phyloP scores from a whole-genome alignment of 805 yeast genomes.

The Pichia manshurica region DNA sequence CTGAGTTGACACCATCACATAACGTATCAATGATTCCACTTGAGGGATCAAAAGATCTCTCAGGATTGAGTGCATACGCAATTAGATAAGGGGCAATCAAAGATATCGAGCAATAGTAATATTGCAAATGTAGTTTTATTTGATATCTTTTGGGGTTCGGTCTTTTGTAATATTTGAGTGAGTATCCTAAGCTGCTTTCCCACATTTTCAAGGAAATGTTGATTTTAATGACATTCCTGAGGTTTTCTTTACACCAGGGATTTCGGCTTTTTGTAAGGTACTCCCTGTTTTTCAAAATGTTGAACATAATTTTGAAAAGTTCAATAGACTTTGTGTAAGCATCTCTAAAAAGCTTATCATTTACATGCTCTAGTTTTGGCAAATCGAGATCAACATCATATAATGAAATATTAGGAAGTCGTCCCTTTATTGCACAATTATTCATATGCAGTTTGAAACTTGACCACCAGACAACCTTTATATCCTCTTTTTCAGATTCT shows the following conservation, averaged over 20 bases:
- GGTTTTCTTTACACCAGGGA: constrained; percentile 29
- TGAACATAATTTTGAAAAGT: constrained; percentile 27
- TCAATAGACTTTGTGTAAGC: constrained; percentile 24
- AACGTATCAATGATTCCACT: constrained; percentile 28
- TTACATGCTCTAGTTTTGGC: constrained; percentile 19
- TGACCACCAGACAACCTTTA: constrained; percentile 32
- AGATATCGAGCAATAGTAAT: constrained; percentile 28
- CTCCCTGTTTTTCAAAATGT: constrained; percentile 29
- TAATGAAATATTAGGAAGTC: constrained; percentile 30
- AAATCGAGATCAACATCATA: constrained; percentile 32
- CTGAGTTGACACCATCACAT: constrained; percentile 29
- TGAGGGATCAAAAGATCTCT: constrained; percentile 20
- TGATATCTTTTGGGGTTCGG: constrained; percentile 24
- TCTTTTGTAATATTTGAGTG: constrained; percentile 14
- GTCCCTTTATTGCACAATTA: constrained; percentile 32
- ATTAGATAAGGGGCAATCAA: constrained; percentile 33
- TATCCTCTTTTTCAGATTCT: constrained; percentile 21
- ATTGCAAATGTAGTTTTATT: constrained; percentile 30
- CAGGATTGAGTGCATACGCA: constrained; percentile 24
- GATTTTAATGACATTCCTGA: constrained; percentile 28
- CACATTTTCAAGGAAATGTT: constrained; percentile 24
- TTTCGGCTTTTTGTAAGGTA: constrained; percentile 22
- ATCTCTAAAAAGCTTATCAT: constrained; percentile 14
- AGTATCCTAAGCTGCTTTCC: constrained; percentile 20
- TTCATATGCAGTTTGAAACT: constrained; percentile 31